Conservation (phyloP, 495 filamentous ascomycete genomes). For the Talaromyces wortmannii region DNA sequence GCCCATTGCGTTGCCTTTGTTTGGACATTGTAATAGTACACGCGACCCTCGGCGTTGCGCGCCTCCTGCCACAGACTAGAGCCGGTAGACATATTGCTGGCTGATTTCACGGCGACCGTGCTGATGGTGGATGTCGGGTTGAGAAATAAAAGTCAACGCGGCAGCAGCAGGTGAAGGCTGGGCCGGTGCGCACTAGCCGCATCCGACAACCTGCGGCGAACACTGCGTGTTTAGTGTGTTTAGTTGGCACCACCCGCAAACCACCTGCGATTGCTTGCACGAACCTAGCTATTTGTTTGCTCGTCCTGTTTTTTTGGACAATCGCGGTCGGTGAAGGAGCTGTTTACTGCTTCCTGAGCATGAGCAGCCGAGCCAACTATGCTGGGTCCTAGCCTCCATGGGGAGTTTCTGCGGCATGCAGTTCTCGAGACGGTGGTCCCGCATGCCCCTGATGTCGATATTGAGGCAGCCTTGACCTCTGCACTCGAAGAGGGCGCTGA, state of each 20-base stretch:
- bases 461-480: constrained; percentile 51
- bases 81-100: constrained; percentile 46
- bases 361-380: constrained; percentile 28
- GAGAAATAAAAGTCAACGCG: neutral
- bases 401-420: constrained; percentile 63
- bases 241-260: neutral
- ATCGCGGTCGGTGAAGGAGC: constrained; percentile 6
- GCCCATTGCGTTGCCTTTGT: constrained; percentile 92
- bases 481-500: constrained; percentile 40
- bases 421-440: constrained; percentile 76
- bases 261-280: no score
- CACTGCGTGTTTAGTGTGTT: neutral
- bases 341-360: constrained; percentile 11
- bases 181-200: neutral
- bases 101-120: constrained; percentile 55
- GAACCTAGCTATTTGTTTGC: neutral
- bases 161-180: neutral
- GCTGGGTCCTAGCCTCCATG: constrained; percentile 32
- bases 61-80: constrained; percentile 74
- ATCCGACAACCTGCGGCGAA: neutral
- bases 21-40: constrained; percentile 88
- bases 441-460: constrained; percentile 55
- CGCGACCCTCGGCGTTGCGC: constrained; percentile 71
- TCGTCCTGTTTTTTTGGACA: neutral
- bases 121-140: neutral